These are phyloP conservation scores for Aspergillus quadricinctus DNA, from an alignment of 2,329 filamentous ascomycete genomes.

Conservation along the genomic window DNA sequence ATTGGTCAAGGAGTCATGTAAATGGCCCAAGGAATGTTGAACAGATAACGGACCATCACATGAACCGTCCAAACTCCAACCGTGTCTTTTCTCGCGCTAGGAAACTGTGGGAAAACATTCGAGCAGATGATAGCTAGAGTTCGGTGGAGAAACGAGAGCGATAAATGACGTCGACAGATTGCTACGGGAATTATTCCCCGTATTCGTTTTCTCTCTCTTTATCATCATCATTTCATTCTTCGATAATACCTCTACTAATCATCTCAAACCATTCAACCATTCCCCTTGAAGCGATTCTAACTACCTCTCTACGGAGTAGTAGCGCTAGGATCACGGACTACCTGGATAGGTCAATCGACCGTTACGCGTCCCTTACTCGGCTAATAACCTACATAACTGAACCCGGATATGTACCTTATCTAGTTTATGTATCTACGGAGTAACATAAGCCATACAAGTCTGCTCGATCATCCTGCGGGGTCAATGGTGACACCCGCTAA, in stretches of 20 bases:
- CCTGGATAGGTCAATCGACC: neutral
- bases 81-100: too few relatives aligned
- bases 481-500: neutral
- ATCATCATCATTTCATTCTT: neutral
- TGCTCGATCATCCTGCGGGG: neutral
- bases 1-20: neutral
- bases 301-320: neutral
- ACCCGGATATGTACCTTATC: neutral
- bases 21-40: neutral
- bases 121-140: neutral
- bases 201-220: neutral
- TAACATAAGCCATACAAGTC: neutral
- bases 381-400: neutral
- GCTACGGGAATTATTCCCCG: neutral
- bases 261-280: too few relatives aligned
- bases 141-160: neutral
- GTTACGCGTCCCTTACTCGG: neutral
- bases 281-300: neutral
- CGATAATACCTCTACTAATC: too few relatives aligned
- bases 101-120: neutral
- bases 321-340: neutral
- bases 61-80: neutral
- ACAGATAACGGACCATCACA: neutral
- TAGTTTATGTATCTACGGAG: neutral
- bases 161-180: neutral